Percentiles rank a stretch among this genome's conserved stretches.
phyloP scores from a whole-genome alignment of 176 grass and related monocot species.

The Paspalum notatum region DNA sequence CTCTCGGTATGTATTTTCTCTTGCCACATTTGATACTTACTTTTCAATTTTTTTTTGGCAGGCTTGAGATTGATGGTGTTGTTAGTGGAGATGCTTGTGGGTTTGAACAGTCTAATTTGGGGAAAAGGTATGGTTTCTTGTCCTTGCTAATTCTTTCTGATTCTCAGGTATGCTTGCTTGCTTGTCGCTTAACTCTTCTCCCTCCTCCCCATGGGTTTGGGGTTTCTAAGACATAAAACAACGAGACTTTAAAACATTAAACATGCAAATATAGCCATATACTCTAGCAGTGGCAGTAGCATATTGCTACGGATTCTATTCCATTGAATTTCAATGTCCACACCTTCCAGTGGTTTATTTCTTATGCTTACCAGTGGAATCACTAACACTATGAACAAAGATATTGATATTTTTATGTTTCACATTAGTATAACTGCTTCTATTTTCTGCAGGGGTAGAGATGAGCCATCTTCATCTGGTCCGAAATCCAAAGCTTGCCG shows the following conservation, averaged over 20 bases:
- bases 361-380: slow-evolving; percentile 14
- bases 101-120: slow-evolving; percentile 46
- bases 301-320: background rate
- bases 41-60: slow-evolving; percentile 24
- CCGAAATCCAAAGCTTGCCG: slow-evolving; percentile 76
- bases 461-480: slow-evolving; percentile 50
- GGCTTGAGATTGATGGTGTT: slow-evolving; percentile 43
- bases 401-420: background rate
- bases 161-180: background rate
- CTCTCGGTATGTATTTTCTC: background rate
- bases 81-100: slow-evolving; percentile 40
- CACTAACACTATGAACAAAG: background rate
- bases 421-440: slow-evolving; percentile 13
- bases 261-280: background rate
- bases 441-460: slow-evolving; percentile 49
- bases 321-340: background rate
- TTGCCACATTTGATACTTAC: background rate
- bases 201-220: slow-evolving; percentile 2
- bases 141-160: background rate
- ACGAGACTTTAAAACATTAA: background rate
- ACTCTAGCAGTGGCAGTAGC: background rate
- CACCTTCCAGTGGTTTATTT: background rate
- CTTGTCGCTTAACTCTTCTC: background rate
- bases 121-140: slow-evolving; percentile 50
- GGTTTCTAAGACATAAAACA: background rate